Evolutionary conservation across 2,329 filamentous ascomycete species (phyloP).

Genomic region (Cercospora sp.): DNA sequence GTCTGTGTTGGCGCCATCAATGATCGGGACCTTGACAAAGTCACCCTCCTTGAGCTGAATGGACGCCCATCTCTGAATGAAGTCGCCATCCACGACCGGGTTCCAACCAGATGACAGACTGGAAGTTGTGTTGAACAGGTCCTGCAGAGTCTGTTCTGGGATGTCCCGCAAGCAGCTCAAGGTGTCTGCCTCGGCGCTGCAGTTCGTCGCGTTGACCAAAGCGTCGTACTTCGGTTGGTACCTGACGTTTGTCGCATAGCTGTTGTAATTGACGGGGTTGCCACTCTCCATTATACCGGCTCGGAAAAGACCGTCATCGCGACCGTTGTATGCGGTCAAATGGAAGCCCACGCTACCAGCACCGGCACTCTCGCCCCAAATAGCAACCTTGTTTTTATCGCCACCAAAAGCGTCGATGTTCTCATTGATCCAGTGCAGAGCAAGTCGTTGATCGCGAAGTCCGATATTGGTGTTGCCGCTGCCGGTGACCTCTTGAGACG

Average conservation of each 20-base stretch:
- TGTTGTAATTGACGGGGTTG: slow-evolving; percentile 30
- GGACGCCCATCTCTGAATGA: slow-evolving; percentile 55
- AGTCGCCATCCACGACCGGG: slow-evolving; percentile 57
- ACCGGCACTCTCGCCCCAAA: slow-evolving; percentile 45
- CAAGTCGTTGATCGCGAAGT: slow-evolving; percentile 47
- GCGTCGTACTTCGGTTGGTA: slow-evolving; percentile 62
- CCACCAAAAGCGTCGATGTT: slow-evolving; percentile 66
- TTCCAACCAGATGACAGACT: slow-evolving; percentile 40
- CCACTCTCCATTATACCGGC: slow-evolving; percentile 50
- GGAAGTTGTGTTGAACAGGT: slow-evolving; percentile 31
- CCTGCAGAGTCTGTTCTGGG: slow-evolving; percentile 34
- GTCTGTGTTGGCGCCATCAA: slow-evolving; percentile 62
- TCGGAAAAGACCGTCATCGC: slow-evolving; percentile 51
- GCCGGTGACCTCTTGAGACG: slow-evolving; percentile 54
- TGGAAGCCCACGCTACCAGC: slow-evolving; percentile 48
- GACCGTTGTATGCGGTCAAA: slow-evolving; percentile 50
- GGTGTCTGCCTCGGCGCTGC: slow-evolving; percentile 56
- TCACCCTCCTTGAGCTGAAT: slow-evolving; percentile 57
- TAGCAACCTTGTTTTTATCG: slow-evolving; percentile 58
- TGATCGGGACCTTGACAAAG: slow-evolving; percentile 57
- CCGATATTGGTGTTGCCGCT: slow-evolving; percentile 56
- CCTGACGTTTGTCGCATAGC: slow-evolving; percentile 21
- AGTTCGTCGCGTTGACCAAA: slow-evolving; percentile 61
- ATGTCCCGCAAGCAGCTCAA: slow-evolving; percentile 64
- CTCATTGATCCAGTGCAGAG: slow-evolving; percentile 48